A percentile compares a stretch with the other conserved stretches of the same genome.
phyloP scores from a whole-genome alignment of 2,329 filamentous ascomycete species.

The Phyllachora maydis region DNA sequence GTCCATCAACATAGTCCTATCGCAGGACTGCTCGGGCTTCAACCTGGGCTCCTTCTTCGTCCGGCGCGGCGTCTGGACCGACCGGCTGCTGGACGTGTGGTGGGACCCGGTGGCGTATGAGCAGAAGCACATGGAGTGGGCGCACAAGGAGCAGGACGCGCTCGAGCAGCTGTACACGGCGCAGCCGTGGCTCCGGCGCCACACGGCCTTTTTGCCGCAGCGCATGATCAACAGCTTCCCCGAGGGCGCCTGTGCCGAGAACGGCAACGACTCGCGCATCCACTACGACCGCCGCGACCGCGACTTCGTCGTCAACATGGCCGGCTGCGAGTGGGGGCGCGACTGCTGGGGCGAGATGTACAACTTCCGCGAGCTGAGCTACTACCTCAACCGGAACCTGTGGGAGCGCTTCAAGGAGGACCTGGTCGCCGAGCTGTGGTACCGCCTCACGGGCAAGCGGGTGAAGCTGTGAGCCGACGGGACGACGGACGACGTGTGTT shows the following conservation, averaged over 20 bases:
- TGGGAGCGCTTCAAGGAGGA: conserved; percentile 66
- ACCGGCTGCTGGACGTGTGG: conserved; percentile 85
- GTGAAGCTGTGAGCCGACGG: conserved; percentile 41
- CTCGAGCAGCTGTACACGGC: conserved; percentile 79
- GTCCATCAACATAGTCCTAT: conserved; percentile 73
- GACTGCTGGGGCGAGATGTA: conserved; percentile 99
- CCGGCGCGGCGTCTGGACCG: conserved; percentile 68
- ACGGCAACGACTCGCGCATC: conserved; percentile 51
- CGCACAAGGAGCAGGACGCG: conserved; percentile 95
- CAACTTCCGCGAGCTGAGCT: conserved; percentile 78
- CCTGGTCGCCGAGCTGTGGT: conserved; percentile 37
- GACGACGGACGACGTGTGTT: no score
- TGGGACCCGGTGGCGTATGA: conserved; percentile 97
- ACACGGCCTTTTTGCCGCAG: conserved; percentile 76
- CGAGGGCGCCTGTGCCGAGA: conserved; percentile 66
- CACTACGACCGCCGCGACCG: conserved; percentile 75
- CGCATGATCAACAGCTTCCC: conserved; percentile 92
- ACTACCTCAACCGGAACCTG: conserved; percentile 62
- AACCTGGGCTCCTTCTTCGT: conserved; percentile 94
- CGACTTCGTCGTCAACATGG: conserved; percentile 97
- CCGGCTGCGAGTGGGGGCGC: conserved; percentile 87
- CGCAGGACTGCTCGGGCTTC: conserved; percentile 90
- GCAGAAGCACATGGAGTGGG: conserved; percentile 98
- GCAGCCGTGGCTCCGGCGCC: conserved; percentile 81
- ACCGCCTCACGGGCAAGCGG: conserved; percentile 39